These are phyloP conservation scores for Mycena rebaudengoi DNA, from an alignment of 768 basidiomycete species.

Conservation along the genomic window DNA sequence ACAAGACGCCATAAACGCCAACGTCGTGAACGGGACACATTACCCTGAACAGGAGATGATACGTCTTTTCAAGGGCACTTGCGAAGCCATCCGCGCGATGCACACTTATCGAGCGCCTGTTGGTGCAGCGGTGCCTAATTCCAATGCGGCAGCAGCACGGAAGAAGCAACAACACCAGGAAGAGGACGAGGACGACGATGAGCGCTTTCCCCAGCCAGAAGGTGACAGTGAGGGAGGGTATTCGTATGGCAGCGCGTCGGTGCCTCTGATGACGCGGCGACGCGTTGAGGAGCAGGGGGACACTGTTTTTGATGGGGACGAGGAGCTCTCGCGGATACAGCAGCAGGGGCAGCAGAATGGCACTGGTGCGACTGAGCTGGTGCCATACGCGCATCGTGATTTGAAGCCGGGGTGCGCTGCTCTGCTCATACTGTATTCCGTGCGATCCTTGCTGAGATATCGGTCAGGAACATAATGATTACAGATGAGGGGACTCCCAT, in stretches of 20 bases:
- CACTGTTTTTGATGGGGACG: slow-evolving; percentile 83
- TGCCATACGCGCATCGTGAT: slow-evolving; percentile 97
- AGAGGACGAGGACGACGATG: slow-evolving; percentile 70
- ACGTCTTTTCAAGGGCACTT: slow-evolving; percentile 91
- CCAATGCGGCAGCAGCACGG: slow-evolving; percentile 1
- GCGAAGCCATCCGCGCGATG: slow-evolving; percentile 94
- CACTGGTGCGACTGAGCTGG: slow-evolving; percentile 57
- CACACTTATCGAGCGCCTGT: slow-evolving; percentile 80
- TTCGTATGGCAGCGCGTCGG: slow-evolving; percentile 64
- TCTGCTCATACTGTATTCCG: neutral
- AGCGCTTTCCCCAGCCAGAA: slow-evolving; percentile 79
- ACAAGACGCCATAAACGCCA: slow-evolving; percentile 92
- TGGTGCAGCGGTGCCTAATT: slow-evolving; percentile 39
- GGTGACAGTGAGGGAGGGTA: slow-evolving; percentile 79
- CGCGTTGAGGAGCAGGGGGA: slow-evolving; percentile 62
- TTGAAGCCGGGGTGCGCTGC: slow-evolving; percentile 88
- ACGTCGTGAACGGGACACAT: slow-evolving; percentile 81
- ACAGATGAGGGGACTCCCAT: slow-evolving; percentile 92
- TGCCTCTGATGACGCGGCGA: slow-evolving; percentile 70
- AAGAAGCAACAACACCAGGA: slow-evolving; percentile 33
- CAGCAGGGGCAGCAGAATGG: slow-evolving; percentile 46
- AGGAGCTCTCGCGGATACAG: slow-evolving; percentile 62
- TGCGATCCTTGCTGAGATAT: neutral
- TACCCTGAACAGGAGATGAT: slow-evolving; percentile 92
- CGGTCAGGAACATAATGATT: slow-evolving; percentile 96